Conservation (phyloP, 371 early-diverging fungal species). For the Lichtheimia corymbifera region DNA sequence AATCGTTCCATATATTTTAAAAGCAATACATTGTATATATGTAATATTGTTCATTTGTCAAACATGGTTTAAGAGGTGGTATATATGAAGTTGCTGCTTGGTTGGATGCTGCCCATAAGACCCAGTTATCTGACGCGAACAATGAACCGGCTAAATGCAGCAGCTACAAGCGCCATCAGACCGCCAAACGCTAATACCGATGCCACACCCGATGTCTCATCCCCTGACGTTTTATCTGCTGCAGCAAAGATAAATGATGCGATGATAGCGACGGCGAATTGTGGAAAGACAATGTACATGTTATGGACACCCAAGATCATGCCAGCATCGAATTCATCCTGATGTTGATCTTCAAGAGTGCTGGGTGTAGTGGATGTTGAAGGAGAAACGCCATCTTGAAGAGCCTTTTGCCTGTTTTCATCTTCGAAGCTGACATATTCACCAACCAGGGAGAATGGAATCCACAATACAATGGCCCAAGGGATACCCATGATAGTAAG, state of each 20-base stretch:
- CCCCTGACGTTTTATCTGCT: slow-evolving; percentile 27
- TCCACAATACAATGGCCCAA: slow-evolving; percentile 71
- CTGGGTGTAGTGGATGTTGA: neutral
- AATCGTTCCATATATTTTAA: too few species aligned
- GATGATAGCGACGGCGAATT: slow-evolving; percentile 48
- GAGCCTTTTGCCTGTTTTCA: slow-evolving; percentile 7
- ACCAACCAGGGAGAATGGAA: slow-evolving; percentile 71
- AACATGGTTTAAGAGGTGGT: too few species aligned
- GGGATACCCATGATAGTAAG: slow-evolving; percentile 60
- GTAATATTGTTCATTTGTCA: too few species aligned
- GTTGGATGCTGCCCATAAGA: too few species aligned
- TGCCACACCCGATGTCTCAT: slow-evolving; percentile 36
- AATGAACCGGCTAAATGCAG: slow-evolving; percentile 46
- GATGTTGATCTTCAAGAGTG: slow-evolving; percentile 1
- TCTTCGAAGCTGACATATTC: slow-evolving; percentile 47
- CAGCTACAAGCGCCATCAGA: slow-evolving; percentile 59
- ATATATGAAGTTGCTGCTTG: too few species aligned
- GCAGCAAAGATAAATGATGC: slow-evolving; percentile 36
- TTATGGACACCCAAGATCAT: slow-evolving; percentile 72
- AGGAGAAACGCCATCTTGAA: neutral
- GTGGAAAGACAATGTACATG: slow-evolving; percentile 72
- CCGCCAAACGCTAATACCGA: slow-evolving; percentile 64
- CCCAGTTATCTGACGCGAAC: slow-evolving; percentile 23
- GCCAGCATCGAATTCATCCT: slow-evolving; percentile 37
- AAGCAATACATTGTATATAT: too few species aligned